These are phyloP conservation scores for Alternaria ethzedia DNA, from an alignment of 2,329 filamentous ascomycete species.

Conservation along the genomic window DNA sequence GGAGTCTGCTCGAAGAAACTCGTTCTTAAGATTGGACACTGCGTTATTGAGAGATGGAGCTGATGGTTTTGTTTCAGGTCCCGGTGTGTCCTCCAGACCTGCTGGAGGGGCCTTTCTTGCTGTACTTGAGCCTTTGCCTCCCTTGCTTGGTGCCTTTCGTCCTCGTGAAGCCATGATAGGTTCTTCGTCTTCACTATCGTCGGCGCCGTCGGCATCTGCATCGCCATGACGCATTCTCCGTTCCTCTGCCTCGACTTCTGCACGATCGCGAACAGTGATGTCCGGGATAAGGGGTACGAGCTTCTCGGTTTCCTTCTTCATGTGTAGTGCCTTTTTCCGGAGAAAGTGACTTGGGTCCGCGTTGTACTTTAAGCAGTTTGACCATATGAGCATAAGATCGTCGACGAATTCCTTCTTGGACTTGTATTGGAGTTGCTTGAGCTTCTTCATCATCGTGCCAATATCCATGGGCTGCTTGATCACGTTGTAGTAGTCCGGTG, in stretches of 20 bases:
- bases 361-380: slow-evolving; percentile 96
- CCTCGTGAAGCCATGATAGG: slow-evolving; percentile 98
- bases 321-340: slow-evolving; percentile 90
- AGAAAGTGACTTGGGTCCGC: slow-evolving; percentile 85
- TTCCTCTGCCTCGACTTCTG: slow-evolving; percentile 79
- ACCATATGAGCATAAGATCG: slow-evolving; percentile 94
- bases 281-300: slow-evolving; percentile 94
- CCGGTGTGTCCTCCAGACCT: slow-evolving; percentile 79
- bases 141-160: slow-evolving; percentile 80
- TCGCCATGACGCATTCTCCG: slow-evolving; percentile 83
- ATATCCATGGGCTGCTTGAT: slow-evolving; percentile 99
- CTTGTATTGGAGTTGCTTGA: slow-evolving; percentile 68
- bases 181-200: slow-evolving; percentile 90
- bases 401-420: slow-evolving; percentile 90
- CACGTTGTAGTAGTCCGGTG: slow-evolving; percentile 90
- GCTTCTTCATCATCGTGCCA: slow-evolving; percentile 97
- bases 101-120: slow-evolving; percentile 76
- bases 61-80: slow-evolving; percentile 74
- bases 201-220: slow-evolving; percentile 78
- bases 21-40: slow-evolving; percentile 59
- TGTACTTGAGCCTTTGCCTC: slow-evolving; percentile 68
- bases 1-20: slow-evolving; percentile 69
- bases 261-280: slow-evolving; percentile 85
- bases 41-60: slow-evolving; percentile 62
- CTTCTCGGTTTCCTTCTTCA: slow-evolving; percentile 98